Conservation (phyloP, 2,329 filamentous ascomycete genomes). For the Endoconidiophora laricicola region DNA sequence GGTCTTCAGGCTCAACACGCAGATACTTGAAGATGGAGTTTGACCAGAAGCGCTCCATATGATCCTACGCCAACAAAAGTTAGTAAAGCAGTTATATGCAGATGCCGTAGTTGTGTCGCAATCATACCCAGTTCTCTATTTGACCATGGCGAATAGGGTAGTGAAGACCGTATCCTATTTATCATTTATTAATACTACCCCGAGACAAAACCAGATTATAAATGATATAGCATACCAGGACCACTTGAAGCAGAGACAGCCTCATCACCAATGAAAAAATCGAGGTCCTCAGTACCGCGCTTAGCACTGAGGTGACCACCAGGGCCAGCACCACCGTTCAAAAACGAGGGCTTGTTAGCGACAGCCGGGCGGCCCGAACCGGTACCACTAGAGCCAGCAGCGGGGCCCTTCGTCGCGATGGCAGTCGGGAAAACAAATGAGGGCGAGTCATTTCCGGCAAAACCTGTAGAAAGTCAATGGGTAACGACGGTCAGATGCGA, state of each 20-base stretch:
- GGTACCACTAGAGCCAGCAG: conserved; percentile 53
- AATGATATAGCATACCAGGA: conserved; percentile 41
- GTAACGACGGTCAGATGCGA: conserved; percentile 7
- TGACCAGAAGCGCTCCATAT: conserved; percentile 99
- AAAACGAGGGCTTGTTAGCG: conserved; percentile 85
- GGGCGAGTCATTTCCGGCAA: conserved; percentile 96
- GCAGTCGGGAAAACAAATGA: conserved; percentile 99
- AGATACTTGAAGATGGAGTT: conserved; percentile 99
- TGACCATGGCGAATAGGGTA: conserved; percentile 97
- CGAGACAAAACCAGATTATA: not conserved
- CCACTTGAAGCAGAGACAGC: conserved; percentile 70
- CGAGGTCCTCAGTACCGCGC: conserved; percentile 89
- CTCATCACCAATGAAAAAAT: conserved; percentile 98
- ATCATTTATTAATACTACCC: conserved; percentile 10
- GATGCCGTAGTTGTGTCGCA: conserved; percentile 14
- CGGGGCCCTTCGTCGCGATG: conserved; percentile 80
- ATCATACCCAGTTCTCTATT: conserved; percentile 88
- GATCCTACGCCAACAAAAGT: conserved; percentile 43
- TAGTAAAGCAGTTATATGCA: conserved; percentile 15
- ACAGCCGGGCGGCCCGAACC: conserved; percentile 81
- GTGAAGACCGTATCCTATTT: conserved; percentile 75
- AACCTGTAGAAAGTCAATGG: conserved; percentile 40
- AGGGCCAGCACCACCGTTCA: conserved; percentile 77
- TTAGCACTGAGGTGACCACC: conserved; percentile 73
- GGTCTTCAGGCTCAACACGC: conserved; percentile 92